Base-by-base conservation (phyloP, 495 filamentous ascomycete species). In the Hyphodiscus hymeniophilus region DNA sequence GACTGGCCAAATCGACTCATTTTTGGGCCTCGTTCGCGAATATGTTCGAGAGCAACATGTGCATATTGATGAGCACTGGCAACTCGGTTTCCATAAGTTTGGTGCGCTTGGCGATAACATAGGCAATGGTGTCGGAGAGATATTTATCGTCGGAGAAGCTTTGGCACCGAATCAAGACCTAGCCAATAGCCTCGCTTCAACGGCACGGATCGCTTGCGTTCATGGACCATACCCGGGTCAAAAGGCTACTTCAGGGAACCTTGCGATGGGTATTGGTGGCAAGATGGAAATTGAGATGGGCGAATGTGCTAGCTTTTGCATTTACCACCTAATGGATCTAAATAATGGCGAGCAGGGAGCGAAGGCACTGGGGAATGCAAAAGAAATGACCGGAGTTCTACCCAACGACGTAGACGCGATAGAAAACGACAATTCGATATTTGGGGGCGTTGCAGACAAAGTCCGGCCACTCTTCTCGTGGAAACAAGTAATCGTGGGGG, bases 241-340 rank as follows among this genome's bases (percentile, higher is more conserved):
- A 42, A 63, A 65, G 15, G 70, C 66, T 1, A 74, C 66, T 1
- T 53, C 59, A 0, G 72, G 73, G 0, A 75, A 75, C 45, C 69
- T 75, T 38, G 65, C 63, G 5, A 64, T 65, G 16, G 61, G 62
- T 20, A 54, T 71, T 24, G 60, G 62, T 24, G 61, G 59, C 7
- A 62, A 62, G 15, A 50, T 60, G 7, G 66, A 72, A 13, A 62
- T 68, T 21, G 50, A 61, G 16, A 23, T 63, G 7, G 70, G 69
- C 0, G 63, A 60, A 2, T 63, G 61, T 10, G 55, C 62, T 11
- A 52, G 63, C 48, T 76, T 76, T 48, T 66, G 54, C 39, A 50
- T 76, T 20, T 76, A 73, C 47, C 72, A 76, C 47, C 55, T 73
- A 16, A 65, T 73, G 59, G 57, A 64, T 8, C 47, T 71, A 3